Base-by-base conservation (phyloP, 2,329 filamentous ascomycete species). In the Diaporthe sp. region DNA sequence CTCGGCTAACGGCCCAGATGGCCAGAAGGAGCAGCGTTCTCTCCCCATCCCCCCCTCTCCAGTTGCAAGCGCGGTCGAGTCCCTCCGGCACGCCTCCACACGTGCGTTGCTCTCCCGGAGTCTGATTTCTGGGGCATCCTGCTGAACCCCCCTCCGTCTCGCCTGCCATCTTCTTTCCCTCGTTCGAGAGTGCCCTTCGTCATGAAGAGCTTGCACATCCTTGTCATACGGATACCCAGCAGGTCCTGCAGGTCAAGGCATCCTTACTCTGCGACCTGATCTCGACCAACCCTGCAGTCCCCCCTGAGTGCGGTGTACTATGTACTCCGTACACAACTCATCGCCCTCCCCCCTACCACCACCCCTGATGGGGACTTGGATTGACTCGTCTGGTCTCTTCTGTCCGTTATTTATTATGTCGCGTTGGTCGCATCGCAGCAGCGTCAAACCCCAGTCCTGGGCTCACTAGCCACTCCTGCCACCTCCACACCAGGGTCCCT, bases 1-100 rank as follows among this genome's bases (percentile, higher is more conserved):
- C 44, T 55, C 63, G 63, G 47, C 63, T 68, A 53, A 55, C 73
- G 73, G 73, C 68, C 44, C 71, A 75, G 56, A 65, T 63, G 37
- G 68, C 73, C 56, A 73, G 69, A 73, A 39, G 73, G 56, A 61
- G 73, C 71, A 73, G 73, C 73, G 71, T 39, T 32, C 50, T 71
- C 47, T 68, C 56, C 37, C 59, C 30, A 51, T 66, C 71, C 63
- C 66, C 71, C 71, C 58, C 65, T 58, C 44, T 73, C 39, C 37
- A 35, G 39, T 70, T 66, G 51, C 50, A 73, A 73, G 65, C 73
- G 70, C 70, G 70, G 66, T 50, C 71, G 55, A 75, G 55, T 63
- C 50, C 58, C 66, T 75, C 73, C 66, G 71, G 42, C 63, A 42
- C 53, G 15, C 73, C 73, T 75, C 65, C 73, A 70, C 65, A 68